Evolutionary conservation across 192 early-diverging fungal genomes (phyloP).

Genomic region (Coemansia reversa): DNA sequence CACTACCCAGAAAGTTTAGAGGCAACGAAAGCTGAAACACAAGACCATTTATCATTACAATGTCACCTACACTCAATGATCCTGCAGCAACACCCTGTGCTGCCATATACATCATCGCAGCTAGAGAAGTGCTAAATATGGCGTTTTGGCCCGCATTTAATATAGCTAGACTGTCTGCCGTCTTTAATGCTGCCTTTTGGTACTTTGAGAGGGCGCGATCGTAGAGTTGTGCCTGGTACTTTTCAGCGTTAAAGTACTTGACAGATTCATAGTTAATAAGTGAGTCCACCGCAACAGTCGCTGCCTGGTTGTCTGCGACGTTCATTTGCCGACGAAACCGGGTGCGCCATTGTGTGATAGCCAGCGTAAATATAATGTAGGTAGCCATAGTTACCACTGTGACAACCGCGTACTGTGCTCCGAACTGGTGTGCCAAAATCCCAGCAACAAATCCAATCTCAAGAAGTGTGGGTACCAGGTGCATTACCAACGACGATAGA

Average conservation of each 20-base stretch:
- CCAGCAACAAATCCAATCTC: conserved; percentile 94
- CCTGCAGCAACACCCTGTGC: conserved; percentile 79
- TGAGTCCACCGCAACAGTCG: conserved; percentile 91
- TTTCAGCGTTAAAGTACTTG: conserved; percentile 95
- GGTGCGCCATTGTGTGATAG: conserved; percentile 86
- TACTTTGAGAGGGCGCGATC: conserved; percentile 86
- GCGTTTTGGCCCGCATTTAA: conserved; percentile 95
- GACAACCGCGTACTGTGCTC: conserved; percentile 59
- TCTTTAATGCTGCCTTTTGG: conserved; percentile 90
- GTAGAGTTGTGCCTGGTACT: conserved; percentile 86
- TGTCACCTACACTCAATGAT: conserved; percentile 90
- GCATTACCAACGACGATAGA: conserved; percentile 91
- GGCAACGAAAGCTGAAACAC: conserved; percentile 97
- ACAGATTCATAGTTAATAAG: conserved; percentile 98
- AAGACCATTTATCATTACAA: conserved; percentile 98
- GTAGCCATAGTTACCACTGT: conserved; percentile 65
- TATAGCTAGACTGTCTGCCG: conserved; percentile 81
- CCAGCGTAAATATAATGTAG: conserved; percentile 86
- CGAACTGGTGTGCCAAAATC: conserved; percentile 74
- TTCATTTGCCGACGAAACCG: conserved; percentile 90
- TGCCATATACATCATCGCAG: conserved; percentile 95
- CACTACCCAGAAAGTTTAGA: conserved; percentile 95
- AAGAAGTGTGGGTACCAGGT: conserved; percentile 89
- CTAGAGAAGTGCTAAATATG: conserved; percentile 92
- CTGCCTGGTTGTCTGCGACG: conserved; percentile 92